Evolutionary conservation across 495 filamentous ascomycete genomes (phyloP), one percentile per base, ranked within the genome.

Genomic region (Annulohypoxylon nitens): DNA sequence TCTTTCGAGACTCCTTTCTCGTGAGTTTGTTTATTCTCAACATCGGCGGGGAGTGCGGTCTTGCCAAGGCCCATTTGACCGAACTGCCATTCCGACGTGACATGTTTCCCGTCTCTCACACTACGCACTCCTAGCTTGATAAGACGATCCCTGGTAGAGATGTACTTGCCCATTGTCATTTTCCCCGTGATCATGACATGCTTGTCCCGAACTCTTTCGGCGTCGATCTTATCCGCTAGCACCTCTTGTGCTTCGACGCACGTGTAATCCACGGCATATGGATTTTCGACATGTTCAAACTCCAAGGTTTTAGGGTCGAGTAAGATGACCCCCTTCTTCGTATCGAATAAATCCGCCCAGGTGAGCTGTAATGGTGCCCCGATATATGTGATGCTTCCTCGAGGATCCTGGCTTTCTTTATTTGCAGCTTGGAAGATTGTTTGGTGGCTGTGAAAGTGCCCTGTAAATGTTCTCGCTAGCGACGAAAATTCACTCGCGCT

Each of bases 361-460:
- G 48, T 79, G 25, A 76, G 65, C 59, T 78, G 76, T 67, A 79
- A 67, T 14, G 78, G 78, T 16, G 76, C 61, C 41, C 78, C 74
- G n/a, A 78, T 48, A 26, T 79, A 79, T 9, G 74, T 76, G 62
- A 78, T 65, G 58, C 75, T 80, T 48, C 77, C 67, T 20, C 60
- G 48, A 11, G 67, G 55, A 59, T 48, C 37, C 45, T 45, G 25
- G n/a, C 37, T 2, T 14, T 69, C 37, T 9, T 51, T 11, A n/a
- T 25, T n/a, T 26, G 66, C 25, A 30, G 62, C 20, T 57, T 76
- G 76, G 14, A 74, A 43, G 37, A 81, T 75, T 18, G 59, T 75
- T 53, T 81, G 79, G 36, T 81, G 79, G 34, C 66, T 77, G 41
- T 81, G 78, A 39, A 81, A 81, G 36, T 81, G 79, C 6, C 79